Base-by-base conservation (phyloP, 208 protist species). In the Leptomonas seymouri region DNA sequence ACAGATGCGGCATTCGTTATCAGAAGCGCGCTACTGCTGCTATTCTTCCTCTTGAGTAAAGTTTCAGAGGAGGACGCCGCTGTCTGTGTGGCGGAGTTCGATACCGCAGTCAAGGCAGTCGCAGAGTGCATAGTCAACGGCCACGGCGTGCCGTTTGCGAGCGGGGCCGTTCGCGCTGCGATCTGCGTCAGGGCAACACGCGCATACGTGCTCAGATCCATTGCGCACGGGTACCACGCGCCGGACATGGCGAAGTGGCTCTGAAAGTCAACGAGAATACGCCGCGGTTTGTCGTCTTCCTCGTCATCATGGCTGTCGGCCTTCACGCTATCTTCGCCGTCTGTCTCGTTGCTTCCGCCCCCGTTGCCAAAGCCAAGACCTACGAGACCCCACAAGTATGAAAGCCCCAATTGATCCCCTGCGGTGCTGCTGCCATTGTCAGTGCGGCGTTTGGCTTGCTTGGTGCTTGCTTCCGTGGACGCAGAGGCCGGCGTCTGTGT, bases 191-290 rank as follows among this genome's bases (percentile, higher is more conserved):
- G 66, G 15, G 71, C 67, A 16, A 72, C 64, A 2, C 67, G 30
- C 11, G 59, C 23, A 55, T 75, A 80, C 8, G 69, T 71, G 67
- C 20, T 50, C 3, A 71, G 25, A 28, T 73, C 62, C 67, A 80
- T 63, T 23, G 57, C 36, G 44, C 48, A 67, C 8, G 64, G 57
- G 67, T 64, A n/a, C 67, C 75, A 81, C 46, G 59, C n/a, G 42
- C 68, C 64, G 57, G 48, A 36, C 39, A 75, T 58, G 23, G 62
- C 49, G 39, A 63, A 74, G 64, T 80, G 74, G 2, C 66, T 60
- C 46, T 68, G 44, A 21, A 75, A 84, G 55, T 74, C 74, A 0
- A 81, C 31, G 25, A 84, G 61, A 15, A 78, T 70, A 15, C 74
- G 74, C 23, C 62, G 74, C 6, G 53, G 65, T 20, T 42, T 50